Base-by-base conservation (phyloP, 2,329 filamentous ascomycete genomes). In the Ophiosphaerella korrae region DNA sequence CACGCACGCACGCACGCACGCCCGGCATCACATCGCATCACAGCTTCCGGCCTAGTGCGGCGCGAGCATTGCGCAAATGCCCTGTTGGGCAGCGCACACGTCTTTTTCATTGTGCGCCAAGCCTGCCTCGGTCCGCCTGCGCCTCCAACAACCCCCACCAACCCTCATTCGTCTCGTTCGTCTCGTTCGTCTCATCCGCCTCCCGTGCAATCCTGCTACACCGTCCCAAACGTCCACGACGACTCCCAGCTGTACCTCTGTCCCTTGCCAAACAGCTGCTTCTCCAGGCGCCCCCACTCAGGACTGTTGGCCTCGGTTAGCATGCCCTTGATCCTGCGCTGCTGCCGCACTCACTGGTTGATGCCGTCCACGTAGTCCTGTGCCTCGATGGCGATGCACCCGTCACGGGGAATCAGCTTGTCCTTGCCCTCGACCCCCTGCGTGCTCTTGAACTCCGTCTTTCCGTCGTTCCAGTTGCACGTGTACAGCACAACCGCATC, bases 381-480 rank as follows among this genome's bases (percentile, higher is more conserved):
- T 5, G 68, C 62, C 47, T 71, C 68, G 42, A 71, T 68, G 13
- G 68, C 68, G 48, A 71, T 65, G 57, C 68, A 71, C 4, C 68
- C 68, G 46, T 70, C 67, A 23, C 67, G 55, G 6, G 67, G 67
- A 26, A 71, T 71, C 41, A 68, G 59, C 52, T 66, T 70, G 55
- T 70, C 63, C 45, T 64, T 53, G 12, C 64, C 65, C 14, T 50
- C 21, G 9, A 65, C 52, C 7, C 68, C 68, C 48, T 71, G 68
- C 0, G 66, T 68, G 50, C 52, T 63, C 66, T 71, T 71, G 60
- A 69, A 66, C 56, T 67, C 62, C n/a, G 60, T 58, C 60, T 68
- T 71, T 2, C 68, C 68, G 47, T 71, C 66, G 45, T 67, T 70
- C 68, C 68, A 71, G 46, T 70, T 70, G 63, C 68, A 71, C 1